Conservation (phyloP, 345 rosid genomes). For the Gossypium stocksii region DNA sequence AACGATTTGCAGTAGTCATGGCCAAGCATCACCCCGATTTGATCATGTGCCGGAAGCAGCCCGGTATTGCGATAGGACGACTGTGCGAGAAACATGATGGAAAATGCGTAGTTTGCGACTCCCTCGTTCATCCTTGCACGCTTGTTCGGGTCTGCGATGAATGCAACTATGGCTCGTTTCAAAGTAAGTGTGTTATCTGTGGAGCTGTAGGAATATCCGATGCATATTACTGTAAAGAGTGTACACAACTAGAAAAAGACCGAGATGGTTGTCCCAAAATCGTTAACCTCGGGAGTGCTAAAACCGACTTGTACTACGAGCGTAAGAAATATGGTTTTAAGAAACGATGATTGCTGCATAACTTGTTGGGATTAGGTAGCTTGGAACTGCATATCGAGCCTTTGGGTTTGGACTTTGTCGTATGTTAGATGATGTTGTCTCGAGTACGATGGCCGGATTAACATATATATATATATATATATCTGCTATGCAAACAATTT, state of each 20-base stretch:
- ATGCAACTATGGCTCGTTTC: conserved; percentile 74
- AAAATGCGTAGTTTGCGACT: conserved; percentile 65
- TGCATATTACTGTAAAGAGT: conserved; percentile 71
- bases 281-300: conserved; percentile 27
- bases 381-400: neutral
- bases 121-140: conserved; percentile 67
- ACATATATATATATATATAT: too few relatives aligned
- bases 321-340: conserved; percentile 69
- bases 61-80: conserved; percentile 68
- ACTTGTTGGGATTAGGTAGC: neutral
- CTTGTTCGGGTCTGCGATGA: conserved; percentile 72
- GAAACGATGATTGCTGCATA: conserved; percentile 29
- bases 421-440: conserved; percentile 2
- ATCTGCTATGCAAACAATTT: neutral
- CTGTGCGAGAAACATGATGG: conserved; percentile 63
- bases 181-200: conserved; percentile 65
- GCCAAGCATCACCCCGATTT: conserved; percentile 76
- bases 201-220: conserved; percentile 72
- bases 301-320: conserved; percentile 57
- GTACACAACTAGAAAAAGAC: conserved; percentile 67
- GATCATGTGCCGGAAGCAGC: conserved; percentile 73
- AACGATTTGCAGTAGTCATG: conserved; percentile 25
- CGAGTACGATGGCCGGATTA: neutral
- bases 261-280: conserved; percentile 66
- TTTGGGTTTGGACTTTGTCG: too few relatives aligned